Base-by-base conservation (phyloP, 768 basidiomycete genomes). In the Collybia sp. region DNA sequence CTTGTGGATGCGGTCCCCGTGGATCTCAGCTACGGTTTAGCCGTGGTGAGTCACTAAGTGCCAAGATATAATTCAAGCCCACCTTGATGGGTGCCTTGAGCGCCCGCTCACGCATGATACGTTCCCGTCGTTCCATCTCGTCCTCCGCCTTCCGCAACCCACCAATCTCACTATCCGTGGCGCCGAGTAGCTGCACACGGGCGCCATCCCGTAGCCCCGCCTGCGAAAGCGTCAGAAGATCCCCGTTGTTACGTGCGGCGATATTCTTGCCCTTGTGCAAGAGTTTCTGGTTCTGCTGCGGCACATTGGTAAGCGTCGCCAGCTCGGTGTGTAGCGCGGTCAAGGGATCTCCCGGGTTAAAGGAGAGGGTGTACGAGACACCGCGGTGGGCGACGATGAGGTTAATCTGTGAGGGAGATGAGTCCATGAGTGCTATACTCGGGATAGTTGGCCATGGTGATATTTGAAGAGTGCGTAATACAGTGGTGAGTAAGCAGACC, bases 111-210 rank as follows among this genome's bases (percentile, higher is more conserved):
- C 61, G 71, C 56, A 87, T 57, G 44, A 88, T 80, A 30, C 69
- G 69, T 10, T 86, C 80, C 46, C 72, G 69, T 44, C 69, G 72
- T 38, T 74, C 70, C 52, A 78, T 70, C 51, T 86, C 82, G 41
- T 67, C 69, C 61, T 88, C 85, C 2, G 68, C 72, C 11, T 67
- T 67, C 42, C 74, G 74, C 55, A 89, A 49, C 11, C 69, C 72
- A 6, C 71, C 68, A 11, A 88, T 52, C 54, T 88, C 84, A 44
- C 73, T 63, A 3, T 63, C 54, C 3, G 85, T 89, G 2, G 80
- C 72, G 2, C 88, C 88, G 2, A 88, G 64, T 70, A 90, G 69
- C 56, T 85, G 85, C 5, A 89, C 63, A 61, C 83, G 89, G 42
- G 68, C 55, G 8, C 85, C 85, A 49, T 79, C 66, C 54, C 74